Evolutionary conservation across 495 filamentous ascomycete genomes (phyloP).

Genomic region (Ascobolus immersus): DNA sequence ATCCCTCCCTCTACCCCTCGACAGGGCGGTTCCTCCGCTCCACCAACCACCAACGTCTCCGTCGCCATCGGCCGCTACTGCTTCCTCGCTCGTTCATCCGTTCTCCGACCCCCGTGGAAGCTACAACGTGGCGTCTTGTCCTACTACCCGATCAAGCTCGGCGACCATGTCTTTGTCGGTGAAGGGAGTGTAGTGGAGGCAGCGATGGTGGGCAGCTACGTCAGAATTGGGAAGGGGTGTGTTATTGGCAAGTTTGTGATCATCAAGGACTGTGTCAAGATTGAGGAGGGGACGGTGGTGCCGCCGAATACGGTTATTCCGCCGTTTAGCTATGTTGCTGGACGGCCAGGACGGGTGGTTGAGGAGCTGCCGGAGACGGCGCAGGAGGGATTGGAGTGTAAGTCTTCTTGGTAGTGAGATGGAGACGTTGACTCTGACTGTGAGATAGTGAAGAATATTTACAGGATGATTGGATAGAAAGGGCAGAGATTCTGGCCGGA

Average conservation of each 20-base stretch:
- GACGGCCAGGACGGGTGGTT: conserved; percentile 53
- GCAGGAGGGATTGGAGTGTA: conserved; percentile 32
- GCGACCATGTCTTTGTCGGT: conserved; percentile 76
- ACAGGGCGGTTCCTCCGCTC: conserved; percentile 8
- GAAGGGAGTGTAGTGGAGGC: conserved; percentile 48
- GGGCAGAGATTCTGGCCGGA: no score
- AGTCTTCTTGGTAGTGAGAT: conserved; percentile 26
- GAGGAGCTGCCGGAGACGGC: conserved; percentile 67
- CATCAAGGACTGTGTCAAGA: conserved; percentile 66
- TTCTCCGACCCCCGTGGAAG: conserved; percentile 52
- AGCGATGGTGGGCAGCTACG: conserved; percentile 52
- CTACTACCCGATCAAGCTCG: conserved; percentile 69
- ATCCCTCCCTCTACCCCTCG: conserved; percentile 10
- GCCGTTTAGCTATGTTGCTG: conserved; percentile 63
- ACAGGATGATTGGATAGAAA: conserved; percentile 14
- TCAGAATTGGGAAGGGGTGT: conserved; percentile 47
- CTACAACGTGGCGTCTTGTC: conserved; percentile 40
- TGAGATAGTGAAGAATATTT: conserved; percentile 12
- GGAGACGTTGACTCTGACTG: background rate
- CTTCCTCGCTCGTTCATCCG: conserved; percentile 46
- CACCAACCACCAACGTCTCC: conserved; percentile 30
- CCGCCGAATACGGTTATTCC: conserved; percentile 77
- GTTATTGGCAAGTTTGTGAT: conserved; percentile 61
- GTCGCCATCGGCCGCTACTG: conserved; percentile 74
- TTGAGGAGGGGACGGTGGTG: conserved; percentile 60